Evolutionary conservation across 2,329 filamentous ascomycete species (phyloP), one percentile per base, ranked within the genome.

Genomic region (Apiospora marii): DNA sequence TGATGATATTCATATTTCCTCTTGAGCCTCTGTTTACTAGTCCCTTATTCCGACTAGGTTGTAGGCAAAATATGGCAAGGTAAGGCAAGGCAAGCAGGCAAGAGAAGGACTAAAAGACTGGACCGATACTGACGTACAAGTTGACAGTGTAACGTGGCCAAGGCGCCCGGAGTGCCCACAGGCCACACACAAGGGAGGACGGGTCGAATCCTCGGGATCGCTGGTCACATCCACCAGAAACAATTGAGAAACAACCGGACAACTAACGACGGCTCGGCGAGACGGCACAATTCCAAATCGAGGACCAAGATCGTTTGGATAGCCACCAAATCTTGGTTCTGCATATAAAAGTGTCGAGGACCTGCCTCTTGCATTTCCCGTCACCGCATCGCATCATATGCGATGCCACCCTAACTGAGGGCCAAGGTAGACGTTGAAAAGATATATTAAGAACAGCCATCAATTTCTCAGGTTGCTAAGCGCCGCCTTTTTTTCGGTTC

Each of bases 381-480:
- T 61, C 53, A 61, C 53, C 22, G 46, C 7, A 49, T 49, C 16
- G 53, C 53, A 61, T 61, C 53, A 41, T 58, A 64, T 64, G 58
- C 58, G 34, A 64, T 64, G 41, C 58, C 58, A 64, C 58, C 58
- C 58, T 22, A 64, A 64, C 30, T n/a, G 22, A 7, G 6, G 1
- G 4, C 16, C 27, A 30, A 46, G 22, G 22, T n/a, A 49, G 30
- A 61, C n/a, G 27, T 19, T 14, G 34, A 37, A 58, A 61, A 61
- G 53, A 61, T 64, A 64, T 64, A 64, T 41, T 64, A 64, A 64
- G 58, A 64, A 64, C 58, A 64, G 4, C 58, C 34, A 64, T n/a
- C 13, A 22, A 22, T 41, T n/a, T 41, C 5, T 41, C 37, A 41
- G 7, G 7, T 6, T 41, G 37, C 37, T 64, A 64, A 64, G 58